These are phyloP conservation scores for Fereydounia khargensis DNA, from an alignment of 1,284 basidiomycete species.

Conservation along the genomic window DNA sequence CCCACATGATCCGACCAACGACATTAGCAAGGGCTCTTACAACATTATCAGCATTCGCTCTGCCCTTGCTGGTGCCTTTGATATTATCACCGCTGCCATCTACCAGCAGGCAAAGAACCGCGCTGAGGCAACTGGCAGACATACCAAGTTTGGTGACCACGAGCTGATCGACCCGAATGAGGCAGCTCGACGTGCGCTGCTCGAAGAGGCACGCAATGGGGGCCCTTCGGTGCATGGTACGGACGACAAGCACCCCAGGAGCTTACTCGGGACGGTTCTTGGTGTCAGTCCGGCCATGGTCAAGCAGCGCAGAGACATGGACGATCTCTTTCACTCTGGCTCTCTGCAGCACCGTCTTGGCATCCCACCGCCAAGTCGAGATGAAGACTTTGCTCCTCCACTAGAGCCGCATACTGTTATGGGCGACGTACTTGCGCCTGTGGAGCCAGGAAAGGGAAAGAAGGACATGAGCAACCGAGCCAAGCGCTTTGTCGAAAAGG, in stretches of 20 bases:
- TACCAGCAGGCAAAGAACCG: constrained; percentile 45
- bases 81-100: constrained; percentile 68
- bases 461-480: too few relatives aligned
- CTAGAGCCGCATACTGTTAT: too few relatives aligned
- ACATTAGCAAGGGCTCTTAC: constrained; percentile 85
- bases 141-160: constrained; percentile 18
- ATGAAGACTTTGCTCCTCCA: not conserved
- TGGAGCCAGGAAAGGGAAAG: too few relatives aligned
- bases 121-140: constrained; percentile 7
- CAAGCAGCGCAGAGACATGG: constrained; percentile 61
- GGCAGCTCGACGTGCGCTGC: constrained; percentile 31
- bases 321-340: constrained; percentile 69
- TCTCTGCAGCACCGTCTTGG: constrained; percentile 67
- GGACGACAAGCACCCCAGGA: constrained; percentile 62
- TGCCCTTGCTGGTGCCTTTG: constrained; percentile 81
- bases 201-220: constrained; percentile 22
- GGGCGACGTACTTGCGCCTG: too few relatives aligned
- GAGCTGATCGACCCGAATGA: constrained; percentile 28
- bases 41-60: constrained; percentile 77
- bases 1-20: constrained; percentile 85
- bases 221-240: constrained; percentile 12
- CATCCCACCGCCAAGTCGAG: constrained; percentile 10
- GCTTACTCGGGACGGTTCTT: constrained; percentile 75
- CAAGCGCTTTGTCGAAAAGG: too few relatives aligned
- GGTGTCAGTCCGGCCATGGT: constrained; percentile 78